A percentile compares a stretch with the other conserved stretches of the same genome.
These are phyloP conservation scores for Colletotrichum chrysophilum DNA, from an alignment of 2,329 filamentous ascomycete species.

Conservation along the genomic window DNA sequence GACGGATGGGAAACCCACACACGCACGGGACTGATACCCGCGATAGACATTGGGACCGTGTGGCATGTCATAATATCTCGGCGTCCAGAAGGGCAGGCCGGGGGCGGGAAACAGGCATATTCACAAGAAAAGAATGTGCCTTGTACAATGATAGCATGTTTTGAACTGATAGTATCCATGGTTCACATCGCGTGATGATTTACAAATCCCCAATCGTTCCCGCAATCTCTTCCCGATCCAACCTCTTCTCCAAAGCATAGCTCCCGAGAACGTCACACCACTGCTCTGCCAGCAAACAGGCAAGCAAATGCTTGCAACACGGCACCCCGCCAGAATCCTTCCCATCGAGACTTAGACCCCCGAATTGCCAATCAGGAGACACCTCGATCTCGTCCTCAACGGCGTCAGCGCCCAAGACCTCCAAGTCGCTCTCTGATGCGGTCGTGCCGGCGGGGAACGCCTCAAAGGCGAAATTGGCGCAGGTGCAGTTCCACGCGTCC, in stretches of 20 bases:
- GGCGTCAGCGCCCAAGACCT: conserved; percentile 20
- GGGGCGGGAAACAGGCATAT: conserved; percentile 7
- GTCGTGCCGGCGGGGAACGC: conserved; percentile 60
- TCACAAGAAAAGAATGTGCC: conserved; percentile 17
- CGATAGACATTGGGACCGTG: conserved; percentile 18
- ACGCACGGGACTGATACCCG: conserved; percentile 17
- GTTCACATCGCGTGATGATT: neutral
- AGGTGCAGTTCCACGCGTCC: conserved; percentile 85
- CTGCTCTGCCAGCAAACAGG: conserved; percentile 75
- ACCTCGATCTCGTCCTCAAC: conserved; percentile 1
- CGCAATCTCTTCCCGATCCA: conserved; percentile 71
- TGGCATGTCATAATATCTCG: conserved; percentile 22
- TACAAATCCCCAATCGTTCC: conserved; percentile 64
- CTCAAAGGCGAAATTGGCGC: conserved; percentile 80
- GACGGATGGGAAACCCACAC: neutral
- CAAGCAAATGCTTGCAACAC: conserved; percentile 89
- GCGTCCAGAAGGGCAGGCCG: conserved; percentile 16
- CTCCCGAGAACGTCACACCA: conserved; percentile 63
- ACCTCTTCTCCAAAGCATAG: conserved; percentile 58
- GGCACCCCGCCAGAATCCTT: conserved; percentile 44
- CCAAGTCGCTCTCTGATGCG: neutral
- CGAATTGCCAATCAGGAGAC: conserved; percentile 44
- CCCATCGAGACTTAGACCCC: conserved; percentile 51
- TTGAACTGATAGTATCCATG: conserved; percentile 4
- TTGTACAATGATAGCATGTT: conserved; percentile 21